Conservation (phyloP, 306 rosid genomes). For the Crotalaria pallida region DNA sequence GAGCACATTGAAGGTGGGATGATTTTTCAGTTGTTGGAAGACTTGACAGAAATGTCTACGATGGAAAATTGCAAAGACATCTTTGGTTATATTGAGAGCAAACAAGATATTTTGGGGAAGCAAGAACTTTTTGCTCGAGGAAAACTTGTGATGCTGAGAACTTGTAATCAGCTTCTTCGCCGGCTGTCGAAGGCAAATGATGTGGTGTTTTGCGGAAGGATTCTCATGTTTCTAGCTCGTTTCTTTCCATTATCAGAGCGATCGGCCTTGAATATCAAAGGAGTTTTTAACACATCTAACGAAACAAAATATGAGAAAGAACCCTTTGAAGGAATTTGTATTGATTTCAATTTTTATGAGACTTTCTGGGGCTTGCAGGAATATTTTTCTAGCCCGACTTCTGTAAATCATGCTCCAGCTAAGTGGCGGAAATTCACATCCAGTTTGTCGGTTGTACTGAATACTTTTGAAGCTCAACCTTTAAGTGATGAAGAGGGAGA, state of each 20-base stretch:
- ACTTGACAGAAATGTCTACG: constrained; percentile 97
- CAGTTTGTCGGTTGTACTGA: constrained; percentile 74
- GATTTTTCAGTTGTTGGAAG: constrained; percentile 96
- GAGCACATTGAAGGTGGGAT: constrained; percentile 97
- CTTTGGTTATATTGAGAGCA: constrained; percentile 93
- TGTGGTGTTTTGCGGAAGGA: constrained; percentile 95
- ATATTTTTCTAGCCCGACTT: constrained; percentile 73
- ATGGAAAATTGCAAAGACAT: constrained; percentile 97
- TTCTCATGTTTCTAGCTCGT: constrained; percentile 95
- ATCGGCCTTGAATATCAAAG: constrained; percentile 96
- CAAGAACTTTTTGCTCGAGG: constrained; percentile 97
- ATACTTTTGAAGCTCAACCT: constrained; percentile 95
- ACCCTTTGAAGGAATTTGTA: constrained; percentile 79
- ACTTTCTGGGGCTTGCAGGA: constrained; percentile 99
- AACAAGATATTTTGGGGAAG: constrained; percentile 95
- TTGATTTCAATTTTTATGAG: constrained; percentile 96
- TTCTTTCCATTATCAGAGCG: constrained; percentile 95
- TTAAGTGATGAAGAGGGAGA: constrained; percentile 92
- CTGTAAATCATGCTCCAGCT: constrained; percentile 49
- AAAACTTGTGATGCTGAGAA: constrained; percentile 95
- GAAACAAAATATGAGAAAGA: constrained; percentile 96
- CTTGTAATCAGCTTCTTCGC: constrained; percentile 99
- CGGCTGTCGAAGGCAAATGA: constrained; percentile 97
- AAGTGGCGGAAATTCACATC: constrained; percentile 92
- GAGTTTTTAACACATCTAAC: constrained; percentile 94